Percentiles rank a stretch among this genome's conserved stretches.
phyloP scores from a whole-genome alignment of 768 basidiomycete species.

The Tylopilus sp. region DNA sequence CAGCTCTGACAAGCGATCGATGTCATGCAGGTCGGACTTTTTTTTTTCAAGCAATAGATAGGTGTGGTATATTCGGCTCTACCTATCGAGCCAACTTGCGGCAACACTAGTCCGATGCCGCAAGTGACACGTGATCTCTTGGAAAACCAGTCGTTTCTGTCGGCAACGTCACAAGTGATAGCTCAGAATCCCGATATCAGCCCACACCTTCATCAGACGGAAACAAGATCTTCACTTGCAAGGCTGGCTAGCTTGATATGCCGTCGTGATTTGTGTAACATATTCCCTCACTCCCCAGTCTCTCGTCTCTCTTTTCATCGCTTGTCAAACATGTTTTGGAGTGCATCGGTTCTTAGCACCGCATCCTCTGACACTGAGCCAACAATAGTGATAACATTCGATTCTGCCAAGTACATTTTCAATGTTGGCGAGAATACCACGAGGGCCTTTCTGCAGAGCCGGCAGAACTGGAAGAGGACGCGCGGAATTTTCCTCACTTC shows the following conservation, averaged over 20 bases:
- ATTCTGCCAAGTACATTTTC: slow-evolving; percentile 81
- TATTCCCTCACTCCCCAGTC: slow-evolving; percentile 16
- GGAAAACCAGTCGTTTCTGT: no score
- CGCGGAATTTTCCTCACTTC: slow-evolving; percentile 72
- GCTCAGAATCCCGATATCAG: no score
- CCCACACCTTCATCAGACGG: no score
- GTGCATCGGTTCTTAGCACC: slow-evolving; percentile 53
- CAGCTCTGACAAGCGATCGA: no score
- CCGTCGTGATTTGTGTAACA: slow-evolving; percentile 21
- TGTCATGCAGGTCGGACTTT: no score
- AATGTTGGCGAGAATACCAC: slow-evolving; percentile 82
- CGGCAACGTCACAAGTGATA: no score
- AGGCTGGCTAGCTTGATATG: slow-evolving; percentile 30
- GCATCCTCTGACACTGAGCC: slow-evolving; percentile 79
- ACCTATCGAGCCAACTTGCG: no score
- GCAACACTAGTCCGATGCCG: no score
- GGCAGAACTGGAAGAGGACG: slow-evolving; percentile 61
- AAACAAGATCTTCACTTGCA: no score
- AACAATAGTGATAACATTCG: slow-evolving; percentile 69
- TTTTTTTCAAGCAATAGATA: no score
- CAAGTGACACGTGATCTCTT: no score
- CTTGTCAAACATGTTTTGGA: slow-evolving; percentile 52
- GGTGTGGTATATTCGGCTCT: no score
- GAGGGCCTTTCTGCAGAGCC: slow-evolving; percentile 67
- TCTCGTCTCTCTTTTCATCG: slow-evolving; percentile 15